Conservation (phyloP, 2,329 filamentous ascomycete species). For the Rhinocladiella mackenziei region DNA sequence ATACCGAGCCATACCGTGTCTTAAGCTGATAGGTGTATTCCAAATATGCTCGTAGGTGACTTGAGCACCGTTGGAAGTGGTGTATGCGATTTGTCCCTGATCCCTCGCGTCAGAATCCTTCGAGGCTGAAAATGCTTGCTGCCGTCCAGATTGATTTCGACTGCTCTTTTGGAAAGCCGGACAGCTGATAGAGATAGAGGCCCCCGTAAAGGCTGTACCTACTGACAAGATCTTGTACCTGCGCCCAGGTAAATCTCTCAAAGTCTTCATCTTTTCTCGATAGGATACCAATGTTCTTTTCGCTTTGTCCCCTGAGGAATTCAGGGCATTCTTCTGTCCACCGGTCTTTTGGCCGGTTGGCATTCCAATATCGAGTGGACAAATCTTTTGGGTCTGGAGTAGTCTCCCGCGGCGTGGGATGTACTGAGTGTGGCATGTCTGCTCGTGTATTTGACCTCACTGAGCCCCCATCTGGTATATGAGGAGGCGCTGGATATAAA, state of each 20-base stretch:
- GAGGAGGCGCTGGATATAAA: no score
- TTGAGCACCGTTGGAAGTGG: constrained; percentile 71
- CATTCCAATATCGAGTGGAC: constrained; percentile 68
- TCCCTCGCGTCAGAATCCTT: no score
- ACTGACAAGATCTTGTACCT: constrained; percentile 61
- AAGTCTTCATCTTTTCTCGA: constrained; percentile 66
- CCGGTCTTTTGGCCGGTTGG: constrained; percentile 65
- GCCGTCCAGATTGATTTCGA: no score
- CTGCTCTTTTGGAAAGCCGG: no score
- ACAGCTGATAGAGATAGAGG: no score
- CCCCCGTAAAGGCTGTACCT: constrained; percentile 15
- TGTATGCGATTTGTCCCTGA: constrained; percentile 67
- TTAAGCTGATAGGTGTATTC: constrained; percentile 63
- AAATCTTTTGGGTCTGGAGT: constrained; percentile 30
- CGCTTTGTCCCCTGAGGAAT: constrained; percentile 59
- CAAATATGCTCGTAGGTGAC: constrained; percentile 72
- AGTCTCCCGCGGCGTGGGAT: constrained; percentile 12
- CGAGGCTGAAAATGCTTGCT: no score
- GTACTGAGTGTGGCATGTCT: constrained; percentile 27
- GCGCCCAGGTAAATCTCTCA: constrained; percentile 61
- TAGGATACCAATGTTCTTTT: constrained; percentile 68
- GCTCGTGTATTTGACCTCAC: background rate
- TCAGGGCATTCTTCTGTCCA: constrained; percentile 66
- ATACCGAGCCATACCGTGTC: constrained; percentile 68
- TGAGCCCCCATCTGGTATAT: no score